Evolutionary conservation across 75 land plant genomes (phyloP).

Genomic region (Pinus albicaulis): DNA sequence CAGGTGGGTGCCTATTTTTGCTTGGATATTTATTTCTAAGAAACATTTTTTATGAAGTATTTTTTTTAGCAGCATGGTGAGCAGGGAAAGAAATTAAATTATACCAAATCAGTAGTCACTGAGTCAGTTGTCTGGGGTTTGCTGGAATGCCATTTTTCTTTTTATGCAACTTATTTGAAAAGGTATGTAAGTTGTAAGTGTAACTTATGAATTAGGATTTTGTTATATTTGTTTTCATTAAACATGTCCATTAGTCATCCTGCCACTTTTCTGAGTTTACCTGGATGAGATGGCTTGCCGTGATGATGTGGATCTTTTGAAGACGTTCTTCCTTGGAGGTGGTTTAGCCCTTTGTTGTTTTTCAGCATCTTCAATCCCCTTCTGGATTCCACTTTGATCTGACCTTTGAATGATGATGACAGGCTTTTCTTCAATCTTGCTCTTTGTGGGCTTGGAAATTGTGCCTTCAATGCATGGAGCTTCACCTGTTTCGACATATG

Average conservation of each 20-base stretch:
- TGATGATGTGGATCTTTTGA: too few species aligned
- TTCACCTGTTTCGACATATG: too few species aligned
- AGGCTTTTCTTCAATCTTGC: too few species aligned
- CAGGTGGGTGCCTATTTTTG: slow-evolving; percentile 46
- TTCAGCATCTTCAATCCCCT: too few species aligned
- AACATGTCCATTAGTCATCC: background rate
- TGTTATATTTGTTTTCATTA: background rate
- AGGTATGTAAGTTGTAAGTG: background rate
- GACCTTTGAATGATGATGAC: too few species aligned
- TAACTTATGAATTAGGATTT: background rate
- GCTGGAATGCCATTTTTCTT: background rate
- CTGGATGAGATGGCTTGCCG: too few species aligned
- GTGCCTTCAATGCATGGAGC: too few species aligned
- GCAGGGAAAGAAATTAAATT: background rate
- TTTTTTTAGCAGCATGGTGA: background rate
- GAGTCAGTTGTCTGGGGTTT: background rate
- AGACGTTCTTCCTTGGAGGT: too few species aligned
- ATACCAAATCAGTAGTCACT: background rate
- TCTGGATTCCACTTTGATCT: too few species aligned
- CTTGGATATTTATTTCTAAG: background rate
- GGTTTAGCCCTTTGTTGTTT: too few species aligned
- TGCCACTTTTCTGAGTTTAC: too few species aligned
- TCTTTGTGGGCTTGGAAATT: too few species aligned
- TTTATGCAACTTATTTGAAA: background rate
- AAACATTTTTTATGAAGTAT: slow-evolving; percentile 3